Percentiles rank a stretch among this genome's conserved stretches.
Conservation (phyloP, 2,329 filamentous ascomycete genomes). For the Fusarium equiseti region DNA sequence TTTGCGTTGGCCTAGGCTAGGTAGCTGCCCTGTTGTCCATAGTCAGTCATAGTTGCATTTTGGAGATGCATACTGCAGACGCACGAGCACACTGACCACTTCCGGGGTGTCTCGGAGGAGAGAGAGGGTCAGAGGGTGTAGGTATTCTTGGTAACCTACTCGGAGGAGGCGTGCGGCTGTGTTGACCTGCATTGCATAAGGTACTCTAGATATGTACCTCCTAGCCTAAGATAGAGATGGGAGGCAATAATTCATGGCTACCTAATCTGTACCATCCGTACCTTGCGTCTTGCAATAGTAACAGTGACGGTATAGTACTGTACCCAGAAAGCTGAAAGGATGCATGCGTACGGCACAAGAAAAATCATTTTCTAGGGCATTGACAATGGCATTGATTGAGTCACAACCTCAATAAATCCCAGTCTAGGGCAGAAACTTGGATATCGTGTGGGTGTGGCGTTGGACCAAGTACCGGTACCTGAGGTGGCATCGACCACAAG, state of each 20-base stretch:
- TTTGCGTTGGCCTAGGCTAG: neutral
- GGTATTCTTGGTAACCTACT: constrained; percentile 8
- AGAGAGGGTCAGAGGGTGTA: constrained; percentile 34
- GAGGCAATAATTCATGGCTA: constrained; percentile 24
- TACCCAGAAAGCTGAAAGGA: neutral
- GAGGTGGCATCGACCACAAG: constrained; percentile 16
- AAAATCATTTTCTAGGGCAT: neutral
- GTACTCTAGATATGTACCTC: neutral
- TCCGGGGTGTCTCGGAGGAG: constrained; percentile 29
- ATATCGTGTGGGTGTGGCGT: constrained; percentile 33
- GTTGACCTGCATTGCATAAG: constrained; percentile 34
- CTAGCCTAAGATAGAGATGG: constrained; percentile 3
- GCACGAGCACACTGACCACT: constrained; percentile 39
- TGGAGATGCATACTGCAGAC: constrained; percentile 28
- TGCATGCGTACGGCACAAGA: constrained; percentile 19
- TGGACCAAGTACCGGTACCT: constrained; percentile 43
- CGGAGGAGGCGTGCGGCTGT: constrained; percentile 44
- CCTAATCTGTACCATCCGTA: neutral
- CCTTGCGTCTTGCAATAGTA: constrained; percentile 2
- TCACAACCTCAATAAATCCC: constrained; percentile 14
- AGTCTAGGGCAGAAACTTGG: constrained; percentile 29
- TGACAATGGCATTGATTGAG: constrained; percentile 17
- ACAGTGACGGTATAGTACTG: neutral
- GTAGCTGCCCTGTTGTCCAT: neutral
- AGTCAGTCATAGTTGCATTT: constrained; percentile 8